These are phyloP conservation scores for Lablab purpureus DNA, from an alignment of 306 rosid species.

Conservation along the genomic window DNA sequence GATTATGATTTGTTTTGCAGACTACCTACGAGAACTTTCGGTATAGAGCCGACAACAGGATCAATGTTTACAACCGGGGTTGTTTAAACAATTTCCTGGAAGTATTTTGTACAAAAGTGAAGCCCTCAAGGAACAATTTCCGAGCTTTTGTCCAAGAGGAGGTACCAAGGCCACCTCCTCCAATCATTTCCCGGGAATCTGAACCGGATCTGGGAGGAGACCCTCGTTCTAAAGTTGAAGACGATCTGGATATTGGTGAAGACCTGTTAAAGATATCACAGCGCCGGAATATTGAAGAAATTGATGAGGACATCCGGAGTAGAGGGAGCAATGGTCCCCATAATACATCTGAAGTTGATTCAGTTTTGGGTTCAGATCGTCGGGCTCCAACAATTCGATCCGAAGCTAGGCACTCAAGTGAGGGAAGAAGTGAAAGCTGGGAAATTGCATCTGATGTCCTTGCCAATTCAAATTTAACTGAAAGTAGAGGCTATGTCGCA, in stretches of 20 bases:
- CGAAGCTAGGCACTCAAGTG: slow-evolving; percentile 79
- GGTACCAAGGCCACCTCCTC: slow-evolving; percentile 61
- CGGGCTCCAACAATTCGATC: slow-evolving; percentile 75
- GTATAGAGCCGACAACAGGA: slow-evolving; percentile 77
- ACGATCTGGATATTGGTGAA: slow-evolving; percentile 90
- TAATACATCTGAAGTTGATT: slow-evolving; percentile 67
- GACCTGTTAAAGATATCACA: slow-evolving; percentile 93
- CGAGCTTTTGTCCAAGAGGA: slow-evolving; percentile 84
- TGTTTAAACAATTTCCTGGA: slow-evolving; percentile 80
- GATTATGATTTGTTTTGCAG: slow-evolving; percentile 58
- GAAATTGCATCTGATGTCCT: slow-evolving; percentile 73
- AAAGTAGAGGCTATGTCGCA: slow-evolving; percentile 67
- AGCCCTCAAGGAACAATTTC: slow-evolving; percentile 85
- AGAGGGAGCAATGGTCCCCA: slow-evolving; percentile 83
- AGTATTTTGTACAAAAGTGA: slow-evolving; percentile 77
- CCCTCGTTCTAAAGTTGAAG: slow-evolving; percentile 88
- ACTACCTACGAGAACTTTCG: slow-evolving; percentile 93
- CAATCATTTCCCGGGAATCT: slow-evolving; percentile 52
- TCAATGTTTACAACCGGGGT: slow-evolving; percentile 74
- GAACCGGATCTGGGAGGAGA: slow-evolving; percentile 66
- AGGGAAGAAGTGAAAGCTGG: slow-evolving; percentile 87
- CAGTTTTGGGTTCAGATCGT: slow-evolving; percentile 76
- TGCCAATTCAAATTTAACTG: slow-evolving; percentile 65
- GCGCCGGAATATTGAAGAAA: slow-evolving; percentile 81
- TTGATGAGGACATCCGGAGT: slow-evolving; percentile 77